phyloP scores from a whole-genome alignment of 495 filamentous ascomycete species.

The Hypoxylon cercidicola region DNA sequence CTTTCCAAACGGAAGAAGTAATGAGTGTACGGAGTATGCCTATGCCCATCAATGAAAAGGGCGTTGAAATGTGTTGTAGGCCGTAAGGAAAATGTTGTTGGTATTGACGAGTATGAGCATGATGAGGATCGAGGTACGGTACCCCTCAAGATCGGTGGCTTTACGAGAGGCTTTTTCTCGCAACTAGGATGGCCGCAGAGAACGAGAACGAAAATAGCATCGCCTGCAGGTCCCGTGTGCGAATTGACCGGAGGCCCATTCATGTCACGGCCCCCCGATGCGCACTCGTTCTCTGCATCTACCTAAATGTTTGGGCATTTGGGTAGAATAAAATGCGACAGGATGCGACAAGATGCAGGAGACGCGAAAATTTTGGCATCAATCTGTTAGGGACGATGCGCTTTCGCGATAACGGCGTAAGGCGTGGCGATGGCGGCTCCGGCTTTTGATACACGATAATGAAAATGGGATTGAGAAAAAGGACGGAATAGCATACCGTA shows the following conservation, averaged over 20 bases:
- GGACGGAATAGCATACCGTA: constrained; percentile 39
- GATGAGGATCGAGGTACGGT: constrained; percentile 8
- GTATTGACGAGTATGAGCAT: constrained; percentile 15
- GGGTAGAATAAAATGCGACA: neutral
- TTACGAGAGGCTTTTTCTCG: constrained; percentile 14
- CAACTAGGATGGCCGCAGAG: constrained; percentile 10
- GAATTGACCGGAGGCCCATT: constrained; percentile 24
- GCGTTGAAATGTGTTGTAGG: constrained; percentile 2
- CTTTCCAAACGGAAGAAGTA: neutral
- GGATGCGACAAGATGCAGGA: constrained; percentile 10
- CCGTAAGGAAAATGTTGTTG: constrained; percentile 12
- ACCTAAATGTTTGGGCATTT: neutral
- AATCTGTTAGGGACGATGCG: constrained; percentile 8
- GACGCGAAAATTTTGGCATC: constrained; percentile 29
- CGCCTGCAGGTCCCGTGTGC: constrained; percentile 15
- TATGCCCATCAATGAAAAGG: neutral
- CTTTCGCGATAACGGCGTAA: constrained; percentile 13
- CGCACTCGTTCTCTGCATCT: neutral
- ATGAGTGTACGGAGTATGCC: neutral
- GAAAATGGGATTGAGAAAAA: neutral
- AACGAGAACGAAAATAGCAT: constrained; percentile 13
- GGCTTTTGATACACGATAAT: constrained; percentile 11
- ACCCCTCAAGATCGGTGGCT: constrained; percentile 7
- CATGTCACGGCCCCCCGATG: neutral
- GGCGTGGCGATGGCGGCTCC: constrained; percentile 16